Base-by-base conservation (phyloP, 345 rosid species). In the Tarenaya hassleriana region DNA sequence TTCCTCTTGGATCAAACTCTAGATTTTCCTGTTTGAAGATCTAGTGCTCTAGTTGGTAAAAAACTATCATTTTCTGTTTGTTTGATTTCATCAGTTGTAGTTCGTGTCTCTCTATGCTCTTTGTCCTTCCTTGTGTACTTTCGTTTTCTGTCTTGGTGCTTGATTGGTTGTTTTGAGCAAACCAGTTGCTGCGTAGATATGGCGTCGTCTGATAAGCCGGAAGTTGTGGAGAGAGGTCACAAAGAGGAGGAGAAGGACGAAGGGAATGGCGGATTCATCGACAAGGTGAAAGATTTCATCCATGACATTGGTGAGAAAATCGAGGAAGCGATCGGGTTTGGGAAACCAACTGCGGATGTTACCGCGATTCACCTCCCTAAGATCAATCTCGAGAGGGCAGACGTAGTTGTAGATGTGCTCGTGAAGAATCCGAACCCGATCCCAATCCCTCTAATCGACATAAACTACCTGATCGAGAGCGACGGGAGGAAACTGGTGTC, bases 321-420 rank as follows among this genome's bases (percentile, higher is more conserved):
- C 11, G 95, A 88, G 56, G 99, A 51, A 55, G 64, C 97, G 16
- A 77, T 94, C 38, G 95, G 97, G 11, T 86, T 88, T 14, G 99
- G 99, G 49, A 94, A 88, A 73, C 99, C 99, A 40, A 86, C 97
- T 31, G 95, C 97, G 20, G 95, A 94, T 66, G 89, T 88, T 34
- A 19, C 84, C 5, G 97, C 61, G 4, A 75, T 94, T 29, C 95
- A 88, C 57, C 51, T 88, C 61, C 97, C 95, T 24, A 56, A 31
- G 40, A 83, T 94, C 71, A 94, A 83, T 53, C 95, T 94, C 37
- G 77, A 88, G 63, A 81, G 62, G 61, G 97, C 91, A 4, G 97
- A 88, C 10, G 60, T 88, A 16, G 78, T 94, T 14, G 71, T 88
- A 1, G 99, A 92, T 64, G 78, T 88, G n/a, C 89, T 94, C 16